These are phyloP conservation scores for Solanum dulcamara DNA, from an alignment of 257 asterid genomes.

Conservation along the genomic window DNA sequence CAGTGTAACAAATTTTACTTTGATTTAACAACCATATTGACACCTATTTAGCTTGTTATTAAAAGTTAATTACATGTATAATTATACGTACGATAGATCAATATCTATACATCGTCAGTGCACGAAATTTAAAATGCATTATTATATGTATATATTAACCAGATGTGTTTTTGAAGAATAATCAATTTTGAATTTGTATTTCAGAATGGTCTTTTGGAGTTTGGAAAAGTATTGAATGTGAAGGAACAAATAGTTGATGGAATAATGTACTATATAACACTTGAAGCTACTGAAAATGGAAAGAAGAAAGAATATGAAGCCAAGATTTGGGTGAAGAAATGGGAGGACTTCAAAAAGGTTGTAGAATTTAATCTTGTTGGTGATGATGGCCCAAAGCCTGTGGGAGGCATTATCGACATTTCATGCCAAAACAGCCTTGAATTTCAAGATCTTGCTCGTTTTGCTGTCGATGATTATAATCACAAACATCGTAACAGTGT, in stretches of 20 bases:
- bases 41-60: too few relatives aligned
- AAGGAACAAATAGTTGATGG: conserved; percentile 1
- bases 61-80: too few relatives aligned
- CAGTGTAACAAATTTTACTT: too few relatives aligned
- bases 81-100: too few relatives aligned
- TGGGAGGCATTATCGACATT: not conserved
- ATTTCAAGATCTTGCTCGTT: not conserved
- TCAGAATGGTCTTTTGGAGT: not conserved
- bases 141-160: too few relatives aligned
- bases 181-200: not conserved
- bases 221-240: not conserved
- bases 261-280: not conserved
- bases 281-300: not conserved
- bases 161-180: too few relatives aligned
- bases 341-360: not conserved
- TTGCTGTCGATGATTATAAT: not conserved
- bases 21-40: too few relatives aligned
- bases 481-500: not conserved
- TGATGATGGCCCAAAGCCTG: not conserved
- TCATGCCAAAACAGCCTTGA: not conserved
- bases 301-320: conserved; percentile 2
- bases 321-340: not conserved
- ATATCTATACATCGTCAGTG: too few relatives aligned
- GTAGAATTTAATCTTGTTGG: not conserved
- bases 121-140: too few relatives aligned